Percentiles rank a stretch among this genome's conserved stretches.
These are phyloP conservation scores for Aspergillus sergii DNA, from an alignment of 2,329 filamentous ascomycete genomes.

Conservation along the genomic window DNA sequence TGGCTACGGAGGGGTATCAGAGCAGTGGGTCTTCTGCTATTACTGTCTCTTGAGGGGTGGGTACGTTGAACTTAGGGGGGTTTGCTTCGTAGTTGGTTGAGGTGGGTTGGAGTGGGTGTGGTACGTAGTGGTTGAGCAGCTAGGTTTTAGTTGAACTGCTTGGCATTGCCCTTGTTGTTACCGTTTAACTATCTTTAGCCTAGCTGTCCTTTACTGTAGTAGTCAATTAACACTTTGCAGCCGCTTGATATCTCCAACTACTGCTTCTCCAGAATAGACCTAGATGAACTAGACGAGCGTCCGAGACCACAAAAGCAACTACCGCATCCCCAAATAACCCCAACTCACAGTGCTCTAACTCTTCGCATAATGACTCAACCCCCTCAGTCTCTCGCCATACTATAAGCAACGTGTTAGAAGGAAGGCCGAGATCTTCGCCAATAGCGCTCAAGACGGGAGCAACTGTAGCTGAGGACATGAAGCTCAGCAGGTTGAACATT, in stretches of 20 bases:
- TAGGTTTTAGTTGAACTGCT: not conserved
- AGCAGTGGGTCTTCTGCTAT: constrained; percentile 42
- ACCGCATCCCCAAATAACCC: too few species aligned
- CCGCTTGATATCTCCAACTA: too few species aligned
- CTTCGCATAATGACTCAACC: not conserved
- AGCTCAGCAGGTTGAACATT: constrained; percentile 62
- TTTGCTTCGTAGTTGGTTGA: not conserved
- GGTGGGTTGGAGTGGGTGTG: too few species aligned
- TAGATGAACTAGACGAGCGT: too few species aligned
- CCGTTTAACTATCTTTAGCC: not conserved
- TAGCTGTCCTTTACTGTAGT: too few species aligned
- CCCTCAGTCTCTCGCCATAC: not conserved
- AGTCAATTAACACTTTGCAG: too few species aligned
- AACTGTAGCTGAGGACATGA: constrained; percentile 63
- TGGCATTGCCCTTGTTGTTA: not conserved
- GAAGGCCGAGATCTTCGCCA: constrained; percentile 55
- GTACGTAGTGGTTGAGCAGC: too few species aligned
- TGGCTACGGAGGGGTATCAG: constrained; percentile 48
- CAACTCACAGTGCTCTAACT: too few species aligned
- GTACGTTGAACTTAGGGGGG: accelerated
- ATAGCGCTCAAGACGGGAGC: constrained; percentile 56
- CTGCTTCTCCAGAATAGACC: too few species aligned
- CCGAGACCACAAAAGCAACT: too few species aligned
- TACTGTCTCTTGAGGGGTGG: constrained; percentile 32
- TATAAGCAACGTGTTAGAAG: constrained; percentile 40